Base-by-base conservation (phyloP, 257 asterid genomes). In the Plantago ovata region DNA sequence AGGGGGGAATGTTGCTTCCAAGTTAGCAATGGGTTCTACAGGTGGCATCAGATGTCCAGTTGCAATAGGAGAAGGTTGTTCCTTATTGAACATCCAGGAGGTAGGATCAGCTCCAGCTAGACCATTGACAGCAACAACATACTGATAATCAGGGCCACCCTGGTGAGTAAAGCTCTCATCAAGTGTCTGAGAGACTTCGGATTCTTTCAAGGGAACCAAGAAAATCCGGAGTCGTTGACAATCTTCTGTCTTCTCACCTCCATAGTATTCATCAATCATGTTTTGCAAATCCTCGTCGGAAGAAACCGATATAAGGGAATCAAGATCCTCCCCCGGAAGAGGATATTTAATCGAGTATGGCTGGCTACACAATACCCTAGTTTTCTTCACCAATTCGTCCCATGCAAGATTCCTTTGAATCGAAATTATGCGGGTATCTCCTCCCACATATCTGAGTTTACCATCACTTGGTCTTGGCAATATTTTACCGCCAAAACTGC, bases 261-360 rank as follows among this genome's bases (percentile, higher is more conserved):
- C 87, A 67, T 73, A 44, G 68, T 84, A 82, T 73, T 84, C 94
- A 69, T 82, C 94, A 63, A 84, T 71, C 94, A 84, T 81, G 67
- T 84, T 81, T 63, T 77, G 90, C 66, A 82, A 73, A 72, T 79
- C 90, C 67, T 84, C 90, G 42, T 84, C 81, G 23, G 82, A 84
- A 55, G 87, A 80, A 33, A 84, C 85, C 13, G 94, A 84, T 77
- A 84, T 82, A 54, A 79, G 90, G 63, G 94, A 85, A 46, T 84
- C 94, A 70, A 84, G 86, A 71, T 84, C 89, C 79, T 81, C 89
- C 58, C 89, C 89, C 11, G 85, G 90, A 65, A 84, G 94, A 72
- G 80, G 94, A 70, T 84, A 84, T 56, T 82, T 84, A 39, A 84
- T 75, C 8, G 79, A 57, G 70, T 82, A 81, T 58, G 85, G 87